Percentiles rank a stretch among this genome's conserved stretches.
These are phyloP conservation scores for Suhomyces ambrosiae DNA, from an alignment of 1,139 yeast genomes.

Conservation along the genomic window DNA sequence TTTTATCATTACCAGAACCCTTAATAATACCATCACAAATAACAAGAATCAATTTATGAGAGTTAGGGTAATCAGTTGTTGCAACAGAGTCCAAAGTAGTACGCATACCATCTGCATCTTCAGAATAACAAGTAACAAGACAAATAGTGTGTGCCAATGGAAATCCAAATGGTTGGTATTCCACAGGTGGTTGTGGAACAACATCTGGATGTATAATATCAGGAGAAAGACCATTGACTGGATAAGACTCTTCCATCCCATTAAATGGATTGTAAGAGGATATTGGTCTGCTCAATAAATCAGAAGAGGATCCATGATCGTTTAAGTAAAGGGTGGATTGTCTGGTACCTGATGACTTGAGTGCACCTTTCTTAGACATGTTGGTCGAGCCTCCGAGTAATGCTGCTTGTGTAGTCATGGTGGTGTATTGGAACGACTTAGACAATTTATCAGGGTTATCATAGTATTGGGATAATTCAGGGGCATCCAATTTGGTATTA, in stretches of 20 bases:
- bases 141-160: slow-evolving; percentile 86
- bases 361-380: slow-evolving; percentile 17
- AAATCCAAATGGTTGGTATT: slow-evolving; percentile 82
- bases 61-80: slow-evolving; percentile 91
- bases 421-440: slow-evolving; percentile 52
- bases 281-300: slow-evolving; percentile 37
- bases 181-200: slow-evolving; percentile 86
- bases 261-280: slow-evolving; percentile 47
- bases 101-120: slow-evolving; percentile 82
- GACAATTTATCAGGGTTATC: slow-evolving; percentile 38
- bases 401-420: slow-evolving; percentile 61
- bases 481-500: slow-evolving; percentile 39
- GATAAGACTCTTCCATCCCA: slow-evolving; percentile 35
- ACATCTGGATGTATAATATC: slow-evolving; percentile 73
- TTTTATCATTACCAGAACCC: slow-evolving; percentile 84
- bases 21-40: slow-evolving; percentile 93
- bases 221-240: slow-evolving; percentile 58
- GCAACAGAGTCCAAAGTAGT: slow-evolving; percentile 89
- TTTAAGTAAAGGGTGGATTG: slow-evolving; percentile 31
- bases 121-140: slow-evolving; percentile 93
- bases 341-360: slow-evolving; percentile 20
- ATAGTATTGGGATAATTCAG: slow-evolving; percentile 46
- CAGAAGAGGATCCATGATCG: slow-evolving; percentile 41
- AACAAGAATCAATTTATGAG: slow-evolving; percentile 82
- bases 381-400: slow-evolving; percentile 27